These are phyloP conservation scores for Collariella sp. DNA, from an alignment of 495 filamentous ascomycete species.

Conservation along the genomic window DNA sequence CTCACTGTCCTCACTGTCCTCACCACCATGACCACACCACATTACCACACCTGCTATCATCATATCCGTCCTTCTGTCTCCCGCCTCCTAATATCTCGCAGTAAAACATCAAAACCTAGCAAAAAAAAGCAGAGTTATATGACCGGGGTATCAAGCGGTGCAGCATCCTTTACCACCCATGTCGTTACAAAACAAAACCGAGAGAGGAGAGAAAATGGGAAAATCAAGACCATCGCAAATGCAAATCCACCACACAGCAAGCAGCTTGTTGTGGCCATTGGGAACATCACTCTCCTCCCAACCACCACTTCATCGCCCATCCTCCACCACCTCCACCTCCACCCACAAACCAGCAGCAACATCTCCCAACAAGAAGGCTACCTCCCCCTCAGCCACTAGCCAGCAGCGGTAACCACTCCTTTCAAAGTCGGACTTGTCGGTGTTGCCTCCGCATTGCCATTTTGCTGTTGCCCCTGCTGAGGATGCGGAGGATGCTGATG, in stretches of 20 bases:
- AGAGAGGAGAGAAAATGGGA: too few relatives aligned
- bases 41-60: too few relatives aligned
- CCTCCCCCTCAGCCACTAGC: background rate
- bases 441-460: background rate
- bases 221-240: too few relatives aligned
- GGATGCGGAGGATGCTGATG: conserved; percentile 17
- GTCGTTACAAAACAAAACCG: background rate
- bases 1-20: too few relatives aligned
- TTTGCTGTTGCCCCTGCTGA: background rate
- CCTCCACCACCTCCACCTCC: too few relatives aligned
- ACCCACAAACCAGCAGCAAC: background rate
- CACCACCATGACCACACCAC: too few relatives aligned
- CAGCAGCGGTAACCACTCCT: conserved; percentile 8
- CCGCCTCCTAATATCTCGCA: too few relatives aligned
- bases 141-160: background rate
- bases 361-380: background rate
- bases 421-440: conserved; percentile 5
- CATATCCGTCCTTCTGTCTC: too few relatives aligned
- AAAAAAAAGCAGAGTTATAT: background rate
- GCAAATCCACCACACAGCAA: background rate
- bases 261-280: background rate
- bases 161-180: background rate
- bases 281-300: too few relatives aligned
- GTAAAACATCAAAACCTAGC: background rate
- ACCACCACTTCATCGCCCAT: too few relatives aligned